Base-by-base conservation (phyloP, 495 filamentous ascomycete species). In the Xylaria curta region DNA sequence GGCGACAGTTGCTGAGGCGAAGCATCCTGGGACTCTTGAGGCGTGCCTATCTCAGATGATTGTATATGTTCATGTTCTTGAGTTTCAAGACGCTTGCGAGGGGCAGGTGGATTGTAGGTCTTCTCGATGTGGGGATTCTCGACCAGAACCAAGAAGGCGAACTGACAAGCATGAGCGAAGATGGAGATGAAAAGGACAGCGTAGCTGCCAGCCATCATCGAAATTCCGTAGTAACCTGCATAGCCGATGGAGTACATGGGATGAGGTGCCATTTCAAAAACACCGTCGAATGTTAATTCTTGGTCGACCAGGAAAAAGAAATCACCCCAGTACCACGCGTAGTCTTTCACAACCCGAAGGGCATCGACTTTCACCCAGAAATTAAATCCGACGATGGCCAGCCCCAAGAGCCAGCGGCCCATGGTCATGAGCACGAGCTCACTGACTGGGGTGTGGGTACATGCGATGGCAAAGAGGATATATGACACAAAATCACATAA, bases 181-280 rank as follows among this genome's bases (percentile, higher is more conserved):
- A 99, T 93, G 21, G 97, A 98, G 78, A 97, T 97, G 86, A 97
- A 94, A 12, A 98, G 85, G 67, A 99, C 96, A 72, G 93, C 93
- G 85, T 98, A 98, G 83, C 97, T 98, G 61, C 97, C 96, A 33
- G 95, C 94, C 89, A 99, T 95, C 79, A 97, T 89, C n/a, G 95
- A 98, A 77, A 98, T 97, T 72, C 96, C 97, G 68, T 99, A 99
- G 82, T 97, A 99, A 36, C 96, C 96, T 31, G 94, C 94, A 82
- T 99, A 99, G 40, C 96, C 96, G 76, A 99, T 94, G 56, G 95
- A 97, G 84, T 99, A 99, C 96, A 99, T 99, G 51, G 96, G 96
- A 80, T 99, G 96, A 31, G 96, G 96, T 58, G 97, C 96, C 92
- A 99, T 97, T 82, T 99, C 96, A 79, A 98, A 99, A 66, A 98